These are phyloP conservation scores for Coprinopsis cinerea DNA, from an alignment of 768 basidiomycete genomes.

Conservation along the genomic window DNA sequence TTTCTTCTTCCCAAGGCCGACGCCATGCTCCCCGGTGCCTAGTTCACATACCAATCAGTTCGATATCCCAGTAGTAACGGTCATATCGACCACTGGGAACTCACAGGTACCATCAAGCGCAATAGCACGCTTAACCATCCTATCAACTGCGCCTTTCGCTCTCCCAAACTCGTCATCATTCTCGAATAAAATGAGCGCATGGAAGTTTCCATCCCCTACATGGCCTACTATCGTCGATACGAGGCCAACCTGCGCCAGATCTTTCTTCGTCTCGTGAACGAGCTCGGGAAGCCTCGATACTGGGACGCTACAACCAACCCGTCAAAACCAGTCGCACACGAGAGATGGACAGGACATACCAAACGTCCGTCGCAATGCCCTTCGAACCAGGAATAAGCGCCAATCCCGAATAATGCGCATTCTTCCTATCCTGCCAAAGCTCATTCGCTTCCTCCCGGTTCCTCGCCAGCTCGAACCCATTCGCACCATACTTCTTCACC, in stretches of 20 bases:
- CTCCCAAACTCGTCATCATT: conserved; percentile 45
- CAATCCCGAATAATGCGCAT: conserved; percentile 51
- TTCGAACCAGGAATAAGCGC: conserved; percentile 51
- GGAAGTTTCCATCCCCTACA: conserved; percentile 62
- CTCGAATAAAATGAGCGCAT: conserved; percentile 49
- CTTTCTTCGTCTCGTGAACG: conserved; percentile 65
- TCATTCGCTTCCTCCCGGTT: conserved; percentile 58
- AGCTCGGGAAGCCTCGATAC: conserved; percentile 60
- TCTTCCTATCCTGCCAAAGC: conserved; percentile 74
- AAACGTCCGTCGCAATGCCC: conserved; percentile 75
- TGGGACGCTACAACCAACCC: conserved; percentile 38
- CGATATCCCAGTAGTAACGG: conserved; percentile 2
- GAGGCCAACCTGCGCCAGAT: conserved; percentile 52
- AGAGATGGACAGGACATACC: conserved; percentile 29
- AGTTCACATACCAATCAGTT: not conserved
- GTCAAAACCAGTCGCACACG: not conserved
- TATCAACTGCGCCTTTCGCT: conserved; percentile 41
- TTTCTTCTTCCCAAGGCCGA: conserved; percentile 78
- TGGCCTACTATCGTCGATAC: conserved; percentile 67
- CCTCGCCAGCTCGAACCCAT: conserved; percentile 59
- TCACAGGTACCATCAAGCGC: conserved; percentile 69
- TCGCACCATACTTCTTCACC: conserved; percentile 59
- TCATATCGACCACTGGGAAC: conserved; percentile 12
- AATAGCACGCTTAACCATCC: conserved; percentile 66
- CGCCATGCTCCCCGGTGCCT: conserved; percentile 84